Evolutionary conservation across 345 rosid genomes (phyloP).

Genomic region (Dimocarpus longan): DNA sequence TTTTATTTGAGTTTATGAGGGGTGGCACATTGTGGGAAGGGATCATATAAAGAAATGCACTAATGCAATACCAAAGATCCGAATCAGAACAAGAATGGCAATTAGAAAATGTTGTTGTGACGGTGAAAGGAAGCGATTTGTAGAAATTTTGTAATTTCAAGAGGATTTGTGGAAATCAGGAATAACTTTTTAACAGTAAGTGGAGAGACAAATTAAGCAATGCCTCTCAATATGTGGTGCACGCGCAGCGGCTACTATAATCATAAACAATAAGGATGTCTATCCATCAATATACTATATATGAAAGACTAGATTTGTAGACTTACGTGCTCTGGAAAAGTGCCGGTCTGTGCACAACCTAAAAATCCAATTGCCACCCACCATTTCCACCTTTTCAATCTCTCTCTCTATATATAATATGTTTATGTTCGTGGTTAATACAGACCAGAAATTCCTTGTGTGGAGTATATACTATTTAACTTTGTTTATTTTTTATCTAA

Average conservation of each 20-base stretch:
- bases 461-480: too few species aligned
- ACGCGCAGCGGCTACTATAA: slow-evolving; percentile 34
- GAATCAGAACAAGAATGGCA: background rate
- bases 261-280: slow-evolving; percentile 16
- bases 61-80: slow-evolving; percentile 14
- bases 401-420: background rate
- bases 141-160: background rate
- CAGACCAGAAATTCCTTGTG: too few species aligned
- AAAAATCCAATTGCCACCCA: slow-evolving; percentile 39
- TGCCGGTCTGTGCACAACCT: slow-evolving; percentile 30
- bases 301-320: slow-evolving; percentile 5
- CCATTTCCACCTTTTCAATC: slow-evolving; percentile 28
- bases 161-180: slow-evolving; percentile 4
- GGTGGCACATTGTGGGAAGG: slow-evolving; percentile 7
- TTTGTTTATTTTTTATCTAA: too few species aligned
- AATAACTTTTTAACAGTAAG: slow-evolving; percentile 21
- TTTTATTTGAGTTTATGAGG: slow-evolving; percentile 1
- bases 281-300: background rate
- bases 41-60: slow-evolving; percentile 2
- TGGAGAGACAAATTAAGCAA: slow-evolving; percentile 15
- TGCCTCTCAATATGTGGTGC: slow-evolving; percentile 21
- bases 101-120: background rate
- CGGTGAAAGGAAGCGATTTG: slow-evolving; percentile 13
- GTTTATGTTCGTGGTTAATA: too few species aligned
- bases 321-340: slow-evolving; percentile 37